A percentile compares a stretch with the other conserved stretches of the same genome.
phyloP scores from a whole-genome alignment of 148 eudicot species.

The Amaranthus hypochondriacus region DNA sequence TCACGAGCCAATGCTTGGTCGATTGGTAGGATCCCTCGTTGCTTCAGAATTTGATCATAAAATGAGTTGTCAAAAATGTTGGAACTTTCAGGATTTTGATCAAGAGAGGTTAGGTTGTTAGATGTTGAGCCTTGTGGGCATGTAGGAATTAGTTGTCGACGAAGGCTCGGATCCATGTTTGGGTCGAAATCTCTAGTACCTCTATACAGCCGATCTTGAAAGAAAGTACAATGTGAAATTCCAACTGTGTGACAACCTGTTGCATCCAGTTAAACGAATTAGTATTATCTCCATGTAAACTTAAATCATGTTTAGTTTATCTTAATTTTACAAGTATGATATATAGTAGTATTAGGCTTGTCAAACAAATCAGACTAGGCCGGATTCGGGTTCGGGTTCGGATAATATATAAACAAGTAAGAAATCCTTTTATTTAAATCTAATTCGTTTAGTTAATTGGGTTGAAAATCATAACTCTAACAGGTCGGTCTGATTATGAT shows the following conservation, averaged over 20 bases:
- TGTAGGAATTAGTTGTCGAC: neutral
- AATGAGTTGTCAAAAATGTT: constrained; percentile 27
- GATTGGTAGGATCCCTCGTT: constrained; percentile 20
- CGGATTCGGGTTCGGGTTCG: too few relatives aligned
- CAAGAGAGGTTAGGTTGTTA: constrained; percentile 11
- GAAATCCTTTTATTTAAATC: too few relatives aligned
- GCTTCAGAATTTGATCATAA: constrained; percentile 14
- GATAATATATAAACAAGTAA: too few relatives aligned
- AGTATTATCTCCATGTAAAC: too few relatives aligned
- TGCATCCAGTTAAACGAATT: neutral
- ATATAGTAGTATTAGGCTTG: neutral
- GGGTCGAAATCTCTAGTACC: constrained; percentile 8
- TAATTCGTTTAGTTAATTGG: too few relatives aligned
- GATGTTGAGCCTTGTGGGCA: constrained; percentile 12
- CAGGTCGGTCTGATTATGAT: too few relatives aligned
- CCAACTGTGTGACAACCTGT: constrained; percentile 27
- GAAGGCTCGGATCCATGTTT: constrained; percentile 17
- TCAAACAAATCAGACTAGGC: too few relatives aligned
- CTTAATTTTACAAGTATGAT: too few relatives aligned
- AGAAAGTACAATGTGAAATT: constrained; percentile 18
- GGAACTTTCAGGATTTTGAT: constrained; percentile 20
- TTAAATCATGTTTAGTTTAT: too few relatives aligned
- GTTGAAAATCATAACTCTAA: too few relatives aligned
- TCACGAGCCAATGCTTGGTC: constrained; percentile 24
- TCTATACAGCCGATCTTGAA: constrained; percentile 13